Evolutionary conservation across 371 early-diverging fungal genomes (phyloP), one percentile per base, ranked within the genome.

Genomic region (Lichtheimia corymbifera): DNA sequence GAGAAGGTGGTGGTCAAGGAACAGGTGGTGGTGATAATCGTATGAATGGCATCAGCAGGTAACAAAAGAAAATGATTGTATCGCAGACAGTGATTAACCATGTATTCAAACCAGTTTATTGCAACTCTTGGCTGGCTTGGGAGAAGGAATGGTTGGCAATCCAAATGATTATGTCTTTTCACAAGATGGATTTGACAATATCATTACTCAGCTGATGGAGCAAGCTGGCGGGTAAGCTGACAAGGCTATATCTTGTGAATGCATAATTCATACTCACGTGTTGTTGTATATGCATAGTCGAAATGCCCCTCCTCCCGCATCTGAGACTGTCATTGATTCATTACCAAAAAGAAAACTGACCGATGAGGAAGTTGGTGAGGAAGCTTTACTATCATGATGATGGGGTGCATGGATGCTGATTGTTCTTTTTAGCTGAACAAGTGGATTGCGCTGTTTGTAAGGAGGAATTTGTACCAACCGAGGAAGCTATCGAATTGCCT

Each of bases 181-280:
- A 17, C 82, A 82, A 55, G 64, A 70, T 49, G 91, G 84, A 11
- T 74, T 90, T 14, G 92, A 92, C 65, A 87, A 92, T 61, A 89
- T 92, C 52, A 90, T 92, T 52, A 80, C 89, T 11, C 91, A 87
- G 58, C 66, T 92, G 64, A 91, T 92, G 91, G 91, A 92, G 52
- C 89, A 91, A 64, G 81, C 83, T 56, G 75, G 72, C 59, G 79
- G 77, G 73, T 77, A 64, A 68, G 59, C 2, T 47, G 18, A 22
- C 22, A 47, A 35, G 35, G 42, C n/a, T 45, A 22, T 5, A 56
- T 56, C 45, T 56, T 24, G 57, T 43, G 12, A 20, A 28, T 13
- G 27, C 14, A 22, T 25, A 2, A 2, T 35, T 35, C 11, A 35
- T 35, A 11, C 35, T 35, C 35, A 35, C 35, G 11, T 35, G 35